phyloP scores from a whole-genome alignment of 345 rosid species.

The Conringia planisiliqua region DNA sequence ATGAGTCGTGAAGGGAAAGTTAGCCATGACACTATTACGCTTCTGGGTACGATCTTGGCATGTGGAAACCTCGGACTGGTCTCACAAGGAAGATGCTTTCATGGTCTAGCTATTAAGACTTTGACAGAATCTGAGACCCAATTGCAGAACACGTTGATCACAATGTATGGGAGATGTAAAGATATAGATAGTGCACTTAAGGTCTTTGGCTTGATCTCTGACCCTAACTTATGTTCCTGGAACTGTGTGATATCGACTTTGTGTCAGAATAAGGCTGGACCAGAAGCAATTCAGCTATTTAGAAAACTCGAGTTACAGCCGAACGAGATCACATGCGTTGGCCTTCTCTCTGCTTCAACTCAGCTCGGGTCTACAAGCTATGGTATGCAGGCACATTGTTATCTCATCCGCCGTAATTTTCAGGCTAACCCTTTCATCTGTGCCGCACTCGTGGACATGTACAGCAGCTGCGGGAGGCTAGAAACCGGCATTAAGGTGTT shows the following conservation, averaged over 20 bases:
- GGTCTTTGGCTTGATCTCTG: constrained; percentile 36
- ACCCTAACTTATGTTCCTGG: constrained; percentile 61
- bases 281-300: constrained; percentile 46
- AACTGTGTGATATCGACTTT: constrained; percentile 63
- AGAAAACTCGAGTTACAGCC: constrained; percentile 39
- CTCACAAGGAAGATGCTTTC: constrained; percentile 44
- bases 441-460: constrained; percentile 56
- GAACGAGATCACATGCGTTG: constrained; percentile 52
- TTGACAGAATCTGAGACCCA: constrained; percentile 35
- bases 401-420: constrained; percentile 36
- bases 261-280: constrained; percentile 54
- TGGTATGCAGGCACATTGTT: constrained; percentile 56
- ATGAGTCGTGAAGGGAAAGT: constrained; percentile 37
- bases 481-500: constrained; percentile 41
- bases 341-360: constrained; percentile 53
- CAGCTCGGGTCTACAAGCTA: constrained; percentile 44
- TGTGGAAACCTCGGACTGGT: constrained; percentile 47
- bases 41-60: constrained; percentile 40
- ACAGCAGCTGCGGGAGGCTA: constrained; percentile 50
- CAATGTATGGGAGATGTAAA: constrained; percentile 60
- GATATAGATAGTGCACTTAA: constrained; percentile 43
- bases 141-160: constrained; percentile 52
- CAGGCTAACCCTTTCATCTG: constrained; percentile 40
- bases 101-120: constrained; percentile 47
- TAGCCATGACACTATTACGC: constrained; percentile 41